A percentile compares a stretch with the other conserved stretches of the same genome.
Evolutionary conservation across 768 basidiomycete species (phyloP).

Genomic region (Agaricus bisporus): DNA sequence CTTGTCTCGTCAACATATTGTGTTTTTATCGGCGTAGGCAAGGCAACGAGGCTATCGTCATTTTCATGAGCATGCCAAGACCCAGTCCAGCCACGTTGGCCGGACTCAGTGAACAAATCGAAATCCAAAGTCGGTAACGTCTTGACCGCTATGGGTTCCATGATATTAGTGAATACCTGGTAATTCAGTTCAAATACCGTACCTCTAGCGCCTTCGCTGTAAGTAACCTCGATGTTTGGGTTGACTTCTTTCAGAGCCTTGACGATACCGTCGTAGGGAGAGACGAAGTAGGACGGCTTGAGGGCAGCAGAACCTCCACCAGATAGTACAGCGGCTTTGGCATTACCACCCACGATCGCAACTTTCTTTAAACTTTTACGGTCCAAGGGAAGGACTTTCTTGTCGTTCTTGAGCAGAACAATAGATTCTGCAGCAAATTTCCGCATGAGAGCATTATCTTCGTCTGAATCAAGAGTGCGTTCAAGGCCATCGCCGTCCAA

Average conservation of each 20-base stretch:
- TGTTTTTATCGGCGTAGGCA: slow-evolving; percentile 35
- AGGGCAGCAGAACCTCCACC: slow-evolving; percentile 72
- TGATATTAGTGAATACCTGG: neutral
- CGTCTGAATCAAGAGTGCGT: slow-evolving; percentile 52
- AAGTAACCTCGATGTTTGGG: slow-evolving; percentile 47
- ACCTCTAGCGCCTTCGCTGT: slow-evolving; percentile 68
- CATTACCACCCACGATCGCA: slow-evolving; percentile 72
- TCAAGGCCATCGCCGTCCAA: slow-evolving; percentile 69
- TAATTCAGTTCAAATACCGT: slow-evolving; percentile 11
- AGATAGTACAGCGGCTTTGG: slow-evolving; percentile 53
- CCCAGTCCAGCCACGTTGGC: slow-evolving; percentile 63
- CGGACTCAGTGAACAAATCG: slow-evolving; percentile 51
- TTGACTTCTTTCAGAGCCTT: slow-evolving; percentile 41
- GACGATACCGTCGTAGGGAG: slow-evolving; percentile 72
- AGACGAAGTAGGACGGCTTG: slow-evolving; percentile 69
- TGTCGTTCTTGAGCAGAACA: slow-evolving; percentile 70
- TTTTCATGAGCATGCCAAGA: slow-evolving; percentile 53
- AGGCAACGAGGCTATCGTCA: slow-evolving; percentile 48
- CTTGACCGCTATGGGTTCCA: slow-evolving; percentile 43
- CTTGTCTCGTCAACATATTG: slow-evolving; percentile 54
- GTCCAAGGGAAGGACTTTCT: slow-evolving; percentile 46
- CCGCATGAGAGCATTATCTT: slow-evolving; percentile 59
- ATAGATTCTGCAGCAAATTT: slow-evolving; percentile 64
- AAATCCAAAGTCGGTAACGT: slow-evolving; percentile 64
- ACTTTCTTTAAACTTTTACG: slow-evolving; percentile 51